Percentiles rank a stretch among this genome's conserved stretches.
These are phyloP conservation scores for Liriodendron chinense DNA, from an alignment of 164 flowering plant species.

Conservation along the genomic window DNA sequence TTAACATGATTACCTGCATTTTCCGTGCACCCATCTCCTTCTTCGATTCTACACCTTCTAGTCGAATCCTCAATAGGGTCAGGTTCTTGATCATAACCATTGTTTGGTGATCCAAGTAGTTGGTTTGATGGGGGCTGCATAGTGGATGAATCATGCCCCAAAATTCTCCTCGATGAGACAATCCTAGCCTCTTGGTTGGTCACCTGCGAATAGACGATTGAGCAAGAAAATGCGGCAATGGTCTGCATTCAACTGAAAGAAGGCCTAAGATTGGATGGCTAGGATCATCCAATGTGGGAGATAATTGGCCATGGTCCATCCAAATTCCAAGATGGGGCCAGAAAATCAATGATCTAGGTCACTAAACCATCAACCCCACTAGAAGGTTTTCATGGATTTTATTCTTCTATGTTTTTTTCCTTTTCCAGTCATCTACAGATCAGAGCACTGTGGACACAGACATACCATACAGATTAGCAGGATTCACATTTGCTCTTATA, in stretches of 20 bases:
- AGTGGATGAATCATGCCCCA: background rate
- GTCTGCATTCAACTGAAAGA: too few species aligned
- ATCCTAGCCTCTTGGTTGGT: background rate
- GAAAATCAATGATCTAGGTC: background rate
- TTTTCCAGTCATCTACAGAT: conserved; percentile 68
- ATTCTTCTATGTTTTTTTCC: background rate
- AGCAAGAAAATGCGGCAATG: background rate
- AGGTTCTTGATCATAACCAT: conserved; percentile 13
- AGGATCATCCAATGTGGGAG: background rate
- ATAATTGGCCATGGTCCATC: background rate
- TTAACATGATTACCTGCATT: conserved; percentile 53
- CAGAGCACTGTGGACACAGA: conserved; percentile 82
- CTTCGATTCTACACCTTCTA: conserved; percentile 79
- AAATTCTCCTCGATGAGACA: background rate
- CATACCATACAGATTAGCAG: conserved; percentile 83
- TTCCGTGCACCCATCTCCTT: conserved; percentile 80
- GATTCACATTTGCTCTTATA: conserved; percentile 70
- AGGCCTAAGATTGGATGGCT: too few species aligned
- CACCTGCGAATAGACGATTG: background rate
- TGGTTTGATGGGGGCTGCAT: background rate
- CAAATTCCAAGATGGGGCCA: background rate
- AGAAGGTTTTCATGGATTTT: background rate
- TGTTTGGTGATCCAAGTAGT: background rate
- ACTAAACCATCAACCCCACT: background rate
- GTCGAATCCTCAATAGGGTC: conserved; percentile 74